Base-by-base conservation (phyloP, 2,329 filamentous ascomycete genomes). In the Exserohilum turcica region DNA sequence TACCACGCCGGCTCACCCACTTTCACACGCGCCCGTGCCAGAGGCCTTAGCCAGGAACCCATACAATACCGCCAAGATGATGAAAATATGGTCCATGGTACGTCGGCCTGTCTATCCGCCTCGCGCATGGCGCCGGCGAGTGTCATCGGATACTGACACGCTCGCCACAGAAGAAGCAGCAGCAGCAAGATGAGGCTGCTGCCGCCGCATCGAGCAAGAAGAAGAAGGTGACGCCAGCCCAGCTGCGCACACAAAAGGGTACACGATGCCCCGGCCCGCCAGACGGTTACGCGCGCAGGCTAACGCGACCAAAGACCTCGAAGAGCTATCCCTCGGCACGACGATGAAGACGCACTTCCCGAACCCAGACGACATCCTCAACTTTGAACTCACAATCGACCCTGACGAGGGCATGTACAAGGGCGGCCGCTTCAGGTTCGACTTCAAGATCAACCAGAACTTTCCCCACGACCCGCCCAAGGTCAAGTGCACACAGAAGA, bases 41-140 rank as follows among this genome's bases (percentile, higher is more conserved):
- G 18, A 42, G 36, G 40, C 58, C 16, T 32, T 45, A 40, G 39
- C 51, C 45, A 33, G 19, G 31, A n/a, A 38, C 32, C 19, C 51
- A 54, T 45, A 64, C 54, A 66, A 61, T 54, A 68, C 66, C 64
- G 67, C 55, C 75, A 92, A 81, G 73, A 97, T 97, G 94, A 84
- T 97, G 83, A 97, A 97, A 82, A 97, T 97, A 82, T 97, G 93
- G 94, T 96, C 92, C 70, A 96, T 97, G 93, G 92, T 95, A 81
- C 45, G 83, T 70, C 29, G 35, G 7, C 9, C 27, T 13, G 12
- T 10, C 3, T 12, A 18, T 36, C 9, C 3, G 43, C 31, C 27
- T 27, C 19, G 42, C 15, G 31, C 18, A 36, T 33, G 21, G 38
- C 38, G 29, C 27, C 38, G 38, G 8, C n/a, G 6, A 16, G 3